A percentile compares a stretch with the other conserved stretches of the same genome.
Conservation (phyloP, 2,329 filamentous ascomycete genomes). For the Torrubiellomyces zombiae region DNA sequence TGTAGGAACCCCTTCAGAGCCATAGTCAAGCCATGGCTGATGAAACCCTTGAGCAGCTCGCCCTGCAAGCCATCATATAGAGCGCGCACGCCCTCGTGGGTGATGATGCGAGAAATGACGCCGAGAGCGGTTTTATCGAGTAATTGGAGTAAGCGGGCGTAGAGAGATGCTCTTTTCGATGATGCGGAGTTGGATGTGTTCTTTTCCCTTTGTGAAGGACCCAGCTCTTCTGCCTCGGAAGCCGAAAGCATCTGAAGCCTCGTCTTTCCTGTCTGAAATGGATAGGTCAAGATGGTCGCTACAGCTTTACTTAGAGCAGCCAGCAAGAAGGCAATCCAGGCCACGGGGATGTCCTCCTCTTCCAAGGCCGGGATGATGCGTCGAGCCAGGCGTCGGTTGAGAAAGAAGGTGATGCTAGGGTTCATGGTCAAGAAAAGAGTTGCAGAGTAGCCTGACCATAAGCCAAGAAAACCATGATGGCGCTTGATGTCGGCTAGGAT, state of each 20-base stretch:
- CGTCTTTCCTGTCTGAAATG: conserved; percentile 72
- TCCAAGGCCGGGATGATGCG: conserved; percentile 34
- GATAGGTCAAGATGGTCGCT: conserved; percentile 66
- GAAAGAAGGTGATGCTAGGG: conserved; percentile 69
- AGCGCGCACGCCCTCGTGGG: conserved; percentile 47
- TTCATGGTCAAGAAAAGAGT: conserved; percentile 68
- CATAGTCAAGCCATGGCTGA: conserved; percentile 78
- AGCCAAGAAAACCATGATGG: conserved; percentile 56
- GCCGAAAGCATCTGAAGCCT: conserved; percentile 47
- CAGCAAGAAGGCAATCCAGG: conserved; percentile 26
- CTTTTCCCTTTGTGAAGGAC: conserved; percentile 4
- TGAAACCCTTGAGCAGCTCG: conserved; percentile 69
- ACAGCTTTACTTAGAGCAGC: conserved; percentile 66
- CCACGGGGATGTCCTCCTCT: conserved; percentile 21
- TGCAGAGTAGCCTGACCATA: conserved; percentile 82
- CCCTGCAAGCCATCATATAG: conserved; percentile 63
- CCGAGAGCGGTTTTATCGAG: conserved; percentile 40
- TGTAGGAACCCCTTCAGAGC: conserved; percentile 68
- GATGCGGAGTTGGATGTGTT: not conserved
- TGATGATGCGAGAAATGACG: conserved; percentile 39
- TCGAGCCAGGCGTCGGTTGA: conserved; percentile 57
- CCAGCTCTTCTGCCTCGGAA: conserved; percentile 5
- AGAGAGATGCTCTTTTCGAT: conserved; percentile 2
- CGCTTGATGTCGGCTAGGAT: conserved; percentile 46
- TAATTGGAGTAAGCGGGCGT: conserved; percentile 7